Evolutionary conservation across 2,329 filamentous ascomycete genomes (phyloP).

Genomic region (Zasmidium angulare): DNA sequence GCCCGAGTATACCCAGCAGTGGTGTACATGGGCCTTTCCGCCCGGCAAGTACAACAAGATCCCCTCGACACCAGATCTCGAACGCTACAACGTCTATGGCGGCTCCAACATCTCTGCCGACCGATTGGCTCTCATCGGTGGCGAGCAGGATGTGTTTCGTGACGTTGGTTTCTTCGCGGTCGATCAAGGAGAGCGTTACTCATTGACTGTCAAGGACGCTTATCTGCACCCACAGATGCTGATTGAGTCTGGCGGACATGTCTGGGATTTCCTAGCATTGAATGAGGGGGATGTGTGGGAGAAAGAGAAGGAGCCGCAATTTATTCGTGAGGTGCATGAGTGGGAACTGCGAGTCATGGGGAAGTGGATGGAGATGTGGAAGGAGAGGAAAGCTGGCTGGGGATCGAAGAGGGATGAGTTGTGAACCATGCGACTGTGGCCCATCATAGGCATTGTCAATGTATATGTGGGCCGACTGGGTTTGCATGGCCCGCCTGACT

Average conservation of each 20-base stretch:
- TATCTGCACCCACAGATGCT: slow-evolving; percentile 52
- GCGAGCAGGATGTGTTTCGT: slow-evolving; percentile 54
- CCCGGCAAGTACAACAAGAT: slow-evolving; percentile 47
- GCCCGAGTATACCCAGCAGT: slow-evolving; percentile 54
- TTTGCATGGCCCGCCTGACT: no score
- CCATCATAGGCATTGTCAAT: no score
- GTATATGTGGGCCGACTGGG: no score
- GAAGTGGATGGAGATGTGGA: slow-evolving; percentile 57
- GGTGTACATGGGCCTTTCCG: slow-evolving; percentile 57
- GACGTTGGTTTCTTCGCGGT: slow-evolving; percentile 54
- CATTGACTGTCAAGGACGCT: slow-evolving; percentile 23
- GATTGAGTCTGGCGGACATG: slow-evolving; percentile 53
- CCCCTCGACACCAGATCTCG: slow-evolving; percentile 44
- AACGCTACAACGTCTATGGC: slow-evolving; percentile 48
- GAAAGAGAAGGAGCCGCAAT: slow-evolving; percentile 58
- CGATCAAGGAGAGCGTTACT: slow-evolving; percentile 34
- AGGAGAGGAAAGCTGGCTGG: slow-evolving; percentile 5
- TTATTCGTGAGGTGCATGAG: slow-evolving; percentile 60
- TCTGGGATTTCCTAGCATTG: slow-evolving; percentile 32
- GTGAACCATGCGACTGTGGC: no score
- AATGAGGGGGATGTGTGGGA: slow-evolving; percentile 46
- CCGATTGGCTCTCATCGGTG: slow-evolving; percentile 54
- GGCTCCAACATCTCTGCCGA: slow-evolving; percentile 48
- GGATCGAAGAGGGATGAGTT: background rate
- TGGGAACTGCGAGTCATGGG: slow-evolving; percentile 62